Evolutionary conservation across 441 rosid species (phyloP).

Genomic region (Capsella rubella): DNA sequence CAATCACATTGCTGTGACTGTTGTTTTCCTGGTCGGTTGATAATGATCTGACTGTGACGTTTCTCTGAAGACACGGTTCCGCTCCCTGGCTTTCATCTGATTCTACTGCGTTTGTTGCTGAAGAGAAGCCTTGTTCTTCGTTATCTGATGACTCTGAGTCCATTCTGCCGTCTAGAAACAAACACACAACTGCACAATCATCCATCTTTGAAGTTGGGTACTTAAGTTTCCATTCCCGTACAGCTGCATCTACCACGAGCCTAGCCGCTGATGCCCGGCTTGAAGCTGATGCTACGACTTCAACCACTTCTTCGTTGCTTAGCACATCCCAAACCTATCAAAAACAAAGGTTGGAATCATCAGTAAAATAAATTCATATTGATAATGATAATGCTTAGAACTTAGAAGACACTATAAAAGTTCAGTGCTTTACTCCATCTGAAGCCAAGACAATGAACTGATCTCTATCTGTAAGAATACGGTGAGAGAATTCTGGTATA

Average conservation of each 20-base stretch:
- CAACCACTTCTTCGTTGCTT: slow-evolving; percentile 96
- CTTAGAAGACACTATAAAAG: neutral
- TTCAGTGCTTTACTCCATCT: slow-evolving; percentile 73
- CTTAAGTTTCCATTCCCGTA: slow-evolving; percentile 89
- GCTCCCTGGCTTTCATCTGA: slow-evolving; percentile 82
- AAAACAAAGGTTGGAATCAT: slow-evolving; percentile 5
- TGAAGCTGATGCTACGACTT: slow-evolving; percentile 83
- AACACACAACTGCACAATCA: slow-evolving; percentile 98
- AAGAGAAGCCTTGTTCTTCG: slow-evolving; percentile 84
- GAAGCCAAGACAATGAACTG: slow-evolving; percentile 96
- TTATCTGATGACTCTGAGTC: slow-evolving; percentile 67
- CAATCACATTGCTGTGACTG: slow-evolving; percentile 48
- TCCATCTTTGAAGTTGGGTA: slow-evolving; percentile 99
- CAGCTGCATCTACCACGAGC: slow-evolving; percentile 83
- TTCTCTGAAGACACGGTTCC: slow-evolving; percentile 88
- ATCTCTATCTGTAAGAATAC: slow-evolving; percentile 78
- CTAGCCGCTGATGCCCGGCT: slow-evolving; percentile 87
- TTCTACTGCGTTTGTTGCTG: slow-evolving; percentile 85
- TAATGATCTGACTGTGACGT: slow-evolving; percentile 76
- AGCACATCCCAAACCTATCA: slow-evolving; percentile 96
- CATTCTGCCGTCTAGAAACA: slow-evolving; percentile 95
- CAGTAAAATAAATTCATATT: slow-evolving; percentile 12
- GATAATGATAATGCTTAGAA: neutral
- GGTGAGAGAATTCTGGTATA: slow-evolving; percentile 87
- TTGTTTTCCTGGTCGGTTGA: slow-evolving; percentile 58